Evolutionary conservation across 176 grass and related monocot genomes (phyloP).

Genomic region (Guadua angustifolia): DNA sequence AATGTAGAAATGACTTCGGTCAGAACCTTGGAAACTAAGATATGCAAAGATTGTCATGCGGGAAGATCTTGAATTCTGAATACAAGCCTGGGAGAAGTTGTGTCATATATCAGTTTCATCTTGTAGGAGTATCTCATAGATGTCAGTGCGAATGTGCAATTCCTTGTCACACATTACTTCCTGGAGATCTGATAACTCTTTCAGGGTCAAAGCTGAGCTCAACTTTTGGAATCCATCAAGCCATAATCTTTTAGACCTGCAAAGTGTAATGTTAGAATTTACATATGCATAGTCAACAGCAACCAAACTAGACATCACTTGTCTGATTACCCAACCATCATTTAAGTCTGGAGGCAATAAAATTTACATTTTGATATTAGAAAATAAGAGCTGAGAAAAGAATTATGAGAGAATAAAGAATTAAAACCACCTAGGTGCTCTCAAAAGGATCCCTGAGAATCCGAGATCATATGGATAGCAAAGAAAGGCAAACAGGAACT

Average conservation of each 20-base stretch:
- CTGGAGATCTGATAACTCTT: conserved; percentile 93
- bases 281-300: conserved; percentile 5
- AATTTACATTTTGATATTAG: conserved; percentile 13
- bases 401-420: conserved; percentile 20
- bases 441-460: neutral
- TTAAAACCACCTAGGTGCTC: conserved; percentile 1
- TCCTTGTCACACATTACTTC: conserved; percentile 98
- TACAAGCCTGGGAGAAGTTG: conserved; percentile 8
- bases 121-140: conserved; percentile 93
- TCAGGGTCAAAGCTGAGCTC: conserved; percentile 71
- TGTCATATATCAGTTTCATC: conserved; percentile 68
- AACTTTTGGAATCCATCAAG: conserved; percentile 92
- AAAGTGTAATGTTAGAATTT: conserved; percentile 21
- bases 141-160: conserved; percentile 85
- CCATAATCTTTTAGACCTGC: conserved; percentile 95
- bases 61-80: conserved; percentile 4
- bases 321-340: conserved; percentile 2
- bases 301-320: conserved; percentile 26
- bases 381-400: neutral
- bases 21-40: conserved; percentile 34
- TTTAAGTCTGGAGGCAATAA: neutral
- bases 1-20: conserved; percentile 19
- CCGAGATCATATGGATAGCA: neutral
- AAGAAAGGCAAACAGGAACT: conserved; percentile 10
- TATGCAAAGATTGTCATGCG: neutral